phyloP scores from a whole-genome alignment of 768 basidiomycete genomes.

The Termitomyces eurrhizus region DNA sequence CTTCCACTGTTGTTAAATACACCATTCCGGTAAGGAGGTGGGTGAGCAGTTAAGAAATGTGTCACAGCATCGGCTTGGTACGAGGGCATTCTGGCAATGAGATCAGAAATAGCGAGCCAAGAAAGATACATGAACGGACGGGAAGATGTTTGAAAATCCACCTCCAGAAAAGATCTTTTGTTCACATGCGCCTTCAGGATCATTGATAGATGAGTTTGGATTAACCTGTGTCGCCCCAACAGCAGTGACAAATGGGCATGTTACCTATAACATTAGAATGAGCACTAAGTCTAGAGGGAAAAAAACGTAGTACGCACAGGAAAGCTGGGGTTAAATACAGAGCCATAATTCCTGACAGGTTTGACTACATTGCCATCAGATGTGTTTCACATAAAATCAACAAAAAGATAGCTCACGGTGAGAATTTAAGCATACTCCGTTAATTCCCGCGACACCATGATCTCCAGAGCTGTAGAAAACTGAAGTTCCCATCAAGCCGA shows the following conservation, averaged over 20 bases:
- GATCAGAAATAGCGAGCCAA: not conserved
- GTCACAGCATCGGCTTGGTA: constrained; percentile 42
- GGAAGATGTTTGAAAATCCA: constrained; percentile 45
- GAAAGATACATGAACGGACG: constrained; percentile 19
- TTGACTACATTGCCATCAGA: constrained; percentile 13
- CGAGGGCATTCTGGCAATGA: constrained; percentile 30
- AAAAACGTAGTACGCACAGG: constrained; percentile 14
- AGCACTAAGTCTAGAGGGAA: not conserved
- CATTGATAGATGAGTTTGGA: constrained; percentile 35
- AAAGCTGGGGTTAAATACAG: constrained; percentile 23
- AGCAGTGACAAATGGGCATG: constrained; percentile 48
- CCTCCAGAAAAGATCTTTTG: constrained; percentile 46
- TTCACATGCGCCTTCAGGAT: constrained; percentile 44
- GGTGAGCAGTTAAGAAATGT: constrained; percentile 33
- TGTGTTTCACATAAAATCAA: not conserved
- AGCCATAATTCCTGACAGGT: constrained; percentile 19
- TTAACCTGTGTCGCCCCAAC: constrained; percentile 50
- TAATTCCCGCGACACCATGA: constrained; percentile 15
- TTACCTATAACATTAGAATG: constrained; percentile 20
- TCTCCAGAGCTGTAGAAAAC: constrained; percentile 61
- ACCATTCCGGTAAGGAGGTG: constrained; percentile 34
- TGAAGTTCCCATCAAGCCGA: constrained; percentile 59
- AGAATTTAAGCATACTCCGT: constrained; percentile 36
- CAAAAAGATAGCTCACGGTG: constrained; percentile 26
- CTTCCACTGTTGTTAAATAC: constrained; percentile 45